phyloP scores from a whole-genome alignment of 331 rosid species.

The Stylosanthes scabra region DNA sequence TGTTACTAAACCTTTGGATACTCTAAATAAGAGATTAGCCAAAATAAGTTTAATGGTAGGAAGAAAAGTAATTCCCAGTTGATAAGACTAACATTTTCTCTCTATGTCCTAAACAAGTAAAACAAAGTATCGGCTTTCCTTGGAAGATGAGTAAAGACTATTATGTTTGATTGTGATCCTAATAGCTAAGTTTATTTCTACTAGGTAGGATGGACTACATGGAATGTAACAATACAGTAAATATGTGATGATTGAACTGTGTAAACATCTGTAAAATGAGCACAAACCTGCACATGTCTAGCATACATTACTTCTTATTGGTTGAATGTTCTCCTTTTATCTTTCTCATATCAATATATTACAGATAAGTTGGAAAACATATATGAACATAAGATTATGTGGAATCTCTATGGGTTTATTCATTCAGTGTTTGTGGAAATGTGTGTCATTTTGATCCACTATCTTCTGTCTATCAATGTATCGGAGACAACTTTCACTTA shows the following conservation, averaged over 20 bases:
- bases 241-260: constrained; percentile 15
- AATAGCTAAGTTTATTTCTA: not conserved
- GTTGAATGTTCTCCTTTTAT: constrained; percentile 8
- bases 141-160: constrained; percentile 14
- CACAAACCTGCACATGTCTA: not conserved
- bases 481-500: constrained; percentile 17
- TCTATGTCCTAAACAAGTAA: constrained; percentile 12
- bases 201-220: not conserved
- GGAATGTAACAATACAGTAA: not conserved
- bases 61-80: constrained; percentile 5
- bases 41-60: constrained; percentile 18
- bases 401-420: not conserved
- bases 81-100: constrained; percentile 14
- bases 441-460: constrained; percentile 6
- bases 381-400: not conserved
- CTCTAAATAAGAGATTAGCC: constrained; percentile 16
- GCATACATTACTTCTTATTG: not conserved
- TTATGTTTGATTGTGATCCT: constrained; percentile 19
- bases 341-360: constrained; percentile 7
- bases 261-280: constrained; percentile 20
- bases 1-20: constrained; percentile 21
- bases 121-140: constrained; percentile 25
- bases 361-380: constrained; percentile 16
- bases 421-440: constrained; percentile 2
- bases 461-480: not conserved